phyloP scores from a whole-genome alignment of 2,329 filamentous ascomycete species.

The Aaosphaeria arxii region DNA sequence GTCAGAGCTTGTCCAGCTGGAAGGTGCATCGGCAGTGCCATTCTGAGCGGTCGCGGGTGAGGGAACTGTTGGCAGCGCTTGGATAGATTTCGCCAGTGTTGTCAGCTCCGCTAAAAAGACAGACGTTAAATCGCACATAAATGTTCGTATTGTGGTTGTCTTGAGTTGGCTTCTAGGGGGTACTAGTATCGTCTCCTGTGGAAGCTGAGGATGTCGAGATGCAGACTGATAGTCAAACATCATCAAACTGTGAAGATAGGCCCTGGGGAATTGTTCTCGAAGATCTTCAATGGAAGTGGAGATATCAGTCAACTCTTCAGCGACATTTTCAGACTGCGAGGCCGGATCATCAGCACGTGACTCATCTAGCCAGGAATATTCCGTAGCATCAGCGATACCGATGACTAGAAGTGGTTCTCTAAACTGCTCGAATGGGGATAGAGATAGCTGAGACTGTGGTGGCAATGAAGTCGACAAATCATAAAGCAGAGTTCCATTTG shows the following conservation, averaged over 20 bases:
- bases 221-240: slow-evolving; percentile 68
- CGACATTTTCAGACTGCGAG: slow-evolving; percentile 1
- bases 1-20: slow-evolving; percentile 29
- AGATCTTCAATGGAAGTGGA: slow-evolving; percentile 67
- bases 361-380: slow-evolving; percentile 50
- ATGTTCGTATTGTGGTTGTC: slow-evolving; percentile 61
- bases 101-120: slow-evolving; percentile 47
- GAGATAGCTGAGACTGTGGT: slow-evolving; percentile 72
- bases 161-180: slow-evolving; percentile 67
- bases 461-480: slow-evolving; percentile 79
- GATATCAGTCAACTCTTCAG: slow-evolving; percentile 35
- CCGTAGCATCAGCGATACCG: slow-evolving; percentile 77
- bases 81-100: slow-evolving; percentile 46
- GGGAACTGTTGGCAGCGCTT: slow-evolving; percentile 64
- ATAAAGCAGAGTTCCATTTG: slow-evolving; percentile 81
- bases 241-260: slow-evolving; percentile 73
- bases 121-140: slow-evolving; percentile 46
- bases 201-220: slow-evolving; percentile 40
- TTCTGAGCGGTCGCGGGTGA: slow-evolving; percentile 29
- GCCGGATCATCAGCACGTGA: slow-evolving; percentile 28
- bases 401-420: slow-evolving; percentile 80
- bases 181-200: slow-evolving; percentile 67
- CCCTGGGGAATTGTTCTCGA: slow-evolving; percentile 70
- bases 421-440: slow-evolving; percentile 88
- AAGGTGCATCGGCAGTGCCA: slow-evolving; percentile 20